Conservation (phyloP, 768 basidiomycete species). For the Kwoniella pini region DNA sequence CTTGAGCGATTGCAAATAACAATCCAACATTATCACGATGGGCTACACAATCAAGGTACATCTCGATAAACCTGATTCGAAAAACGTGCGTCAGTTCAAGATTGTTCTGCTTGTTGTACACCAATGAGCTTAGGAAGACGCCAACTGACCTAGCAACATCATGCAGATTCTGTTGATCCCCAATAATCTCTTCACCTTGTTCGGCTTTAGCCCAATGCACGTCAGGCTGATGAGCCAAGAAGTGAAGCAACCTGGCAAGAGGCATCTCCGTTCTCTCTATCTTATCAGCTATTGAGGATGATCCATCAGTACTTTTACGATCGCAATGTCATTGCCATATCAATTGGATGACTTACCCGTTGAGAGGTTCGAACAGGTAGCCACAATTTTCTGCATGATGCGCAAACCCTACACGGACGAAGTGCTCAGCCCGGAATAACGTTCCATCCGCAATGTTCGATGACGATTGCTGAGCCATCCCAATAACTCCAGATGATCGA, state of each 20-base stretch:
- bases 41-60: conserved; percentile 77
- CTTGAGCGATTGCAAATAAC: conserved; percentile 76
- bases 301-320: neutral
- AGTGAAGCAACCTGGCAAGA: conserved; percentile 80
- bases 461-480: too few species aligned
- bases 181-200: conserved; percentile 13
- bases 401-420: conserved; percentile 20
- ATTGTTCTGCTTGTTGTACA: too few species aligned
- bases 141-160: conserved; percentile 75
- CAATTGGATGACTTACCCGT: conserved; percentile 14
- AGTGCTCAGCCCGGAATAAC: too few species aligned
- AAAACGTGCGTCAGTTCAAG: too few species aligned
- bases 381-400: conserved; percentile 19
- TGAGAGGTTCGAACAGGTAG: conserved; percentile 7
- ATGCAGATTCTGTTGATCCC: conserved; percentile 58
- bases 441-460: too few species aligned
- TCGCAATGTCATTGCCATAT: neutral
- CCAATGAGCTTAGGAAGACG: neutral
- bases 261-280: conserved; percentile 75
- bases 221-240: conserved; percentile 94
- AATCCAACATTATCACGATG: conserved; percentile 80
- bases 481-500: neutral
- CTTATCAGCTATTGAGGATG: conserved; percentile 58
- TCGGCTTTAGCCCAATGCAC: conserved; percentile 61
- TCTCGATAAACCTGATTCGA: conserved; percentile 78